Conservation (phyloP, 2,329 filamentous ascomycete species). For the Paecilomyces niveus region DNA sequence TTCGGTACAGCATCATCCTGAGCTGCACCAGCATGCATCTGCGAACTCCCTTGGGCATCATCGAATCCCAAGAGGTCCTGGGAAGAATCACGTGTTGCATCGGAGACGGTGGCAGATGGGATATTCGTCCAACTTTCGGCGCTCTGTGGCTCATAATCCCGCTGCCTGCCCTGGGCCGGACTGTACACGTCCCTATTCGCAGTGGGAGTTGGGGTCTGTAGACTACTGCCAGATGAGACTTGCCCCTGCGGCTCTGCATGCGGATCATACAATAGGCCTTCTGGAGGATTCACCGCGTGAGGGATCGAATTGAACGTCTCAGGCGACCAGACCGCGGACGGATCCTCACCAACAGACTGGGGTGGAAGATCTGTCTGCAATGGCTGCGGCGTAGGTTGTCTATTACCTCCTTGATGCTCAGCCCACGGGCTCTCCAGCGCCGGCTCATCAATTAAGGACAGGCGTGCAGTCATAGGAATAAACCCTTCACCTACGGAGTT, state of each 20-base stretch:
- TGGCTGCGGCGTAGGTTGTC: not conserved
- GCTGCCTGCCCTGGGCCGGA: slow-evolving; percentile 1
- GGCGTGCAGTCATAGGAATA: slow-evolving; percentile 32
- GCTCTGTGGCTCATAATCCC: slow-evolving; percentile 7
- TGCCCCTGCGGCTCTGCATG: slow-evolving; percentile 8
- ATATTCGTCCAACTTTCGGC: slow-evolving; percentile 14
- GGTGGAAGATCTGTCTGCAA: not conserved
- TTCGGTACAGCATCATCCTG: not conserved
- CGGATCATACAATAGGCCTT: slow-evolving; percentile 2
- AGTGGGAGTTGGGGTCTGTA: not conserved
- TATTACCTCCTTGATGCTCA: slow-evolving; percentile 1
- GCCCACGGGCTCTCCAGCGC: slow-evolving; percentile 21
- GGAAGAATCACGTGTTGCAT: slow-evolving; percentile 21
- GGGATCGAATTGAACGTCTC: not conserved
- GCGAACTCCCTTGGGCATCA: slow-evolving; percentile 2
- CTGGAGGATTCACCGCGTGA: not conserved
- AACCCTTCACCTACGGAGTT: slow-evolving; percentile 23
- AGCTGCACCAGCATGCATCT: slow-evolving; percentile 2
- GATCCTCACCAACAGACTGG: slow-evolving; percentile 5
- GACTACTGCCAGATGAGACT: slow-evolving; percentile 1
- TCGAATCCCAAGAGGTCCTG: slow-evolving; percentile 26
- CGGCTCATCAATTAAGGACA: slow-evolving; percentile 27
- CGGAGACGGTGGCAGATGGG: slow-evolving; percentile 15
- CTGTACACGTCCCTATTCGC: not conserved
- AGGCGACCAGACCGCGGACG: not conserved